These are phyloP conservation scores for Plantago elongata DNA, from an alignment of 257 asterid species.

Conservation along the genomic window DNA sequence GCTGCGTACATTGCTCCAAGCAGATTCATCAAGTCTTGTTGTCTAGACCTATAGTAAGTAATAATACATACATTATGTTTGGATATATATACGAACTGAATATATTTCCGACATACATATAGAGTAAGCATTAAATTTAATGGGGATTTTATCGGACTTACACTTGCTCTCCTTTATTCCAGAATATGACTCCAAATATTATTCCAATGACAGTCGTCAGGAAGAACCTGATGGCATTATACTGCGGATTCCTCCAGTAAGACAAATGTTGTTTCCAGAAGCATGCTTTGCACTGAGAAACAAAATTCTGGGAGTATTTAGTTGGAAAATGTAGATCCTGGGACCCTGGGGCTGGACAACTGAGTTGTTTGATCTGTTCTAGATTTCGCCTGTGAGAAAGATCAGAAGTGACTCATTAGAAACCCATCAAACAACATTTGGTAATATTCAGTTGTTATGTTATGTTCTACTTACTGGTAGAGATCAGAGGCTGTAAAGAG, in stretches of 20 bases:
- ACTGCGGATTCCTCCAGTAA: constrained; percentile 71
- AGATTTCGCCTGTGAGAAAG: constrained; percentile 51
- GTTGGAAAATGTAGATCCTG: constrained; percentile 52
- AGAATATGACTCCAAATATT: constrained; percentile 63
- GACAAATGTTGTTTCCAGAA: constrained; percentile 71
- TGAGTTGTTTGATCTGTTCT: constrained; percentile 55
- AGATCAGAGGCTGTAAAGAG: constrained; percentile 61
- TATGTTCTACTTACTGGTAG: constrained; percentile 44
- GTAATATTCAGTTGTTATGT: background rate
- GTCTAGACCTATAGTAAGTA: constrained; percentile 42
- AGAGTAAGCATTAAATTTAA: background rate
- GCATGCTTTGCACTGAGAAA: constrained; percentile 66
- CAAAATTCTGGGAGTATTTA: constrained; percentile 52
- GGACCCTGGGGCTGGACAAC: constrained; percentile 64
- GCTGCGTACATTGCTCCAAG: constrained; percentile 78
- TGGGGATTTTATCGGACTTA: constrained; percentile 27
- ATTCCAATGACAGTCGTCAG: constrained; percentile 55
- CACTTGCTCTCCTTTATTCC: constrained; percentile 61
- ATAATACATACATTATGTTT: background rate
- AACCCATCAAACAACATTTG: no score
- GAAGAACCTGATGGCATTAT: constrained; percentile 55
- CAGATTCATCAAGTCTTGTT: constrained; percentile 61
- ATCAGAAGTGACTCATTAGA: background rate
- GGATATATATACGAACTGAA: background rate
- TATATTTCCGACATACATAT: background rate